These are phyloP conservation scores for Fusarium equiseti DNA, from an alignment of 2,329 filamentous ascomycete genomes.

Conservation along the genomic window DNA sequence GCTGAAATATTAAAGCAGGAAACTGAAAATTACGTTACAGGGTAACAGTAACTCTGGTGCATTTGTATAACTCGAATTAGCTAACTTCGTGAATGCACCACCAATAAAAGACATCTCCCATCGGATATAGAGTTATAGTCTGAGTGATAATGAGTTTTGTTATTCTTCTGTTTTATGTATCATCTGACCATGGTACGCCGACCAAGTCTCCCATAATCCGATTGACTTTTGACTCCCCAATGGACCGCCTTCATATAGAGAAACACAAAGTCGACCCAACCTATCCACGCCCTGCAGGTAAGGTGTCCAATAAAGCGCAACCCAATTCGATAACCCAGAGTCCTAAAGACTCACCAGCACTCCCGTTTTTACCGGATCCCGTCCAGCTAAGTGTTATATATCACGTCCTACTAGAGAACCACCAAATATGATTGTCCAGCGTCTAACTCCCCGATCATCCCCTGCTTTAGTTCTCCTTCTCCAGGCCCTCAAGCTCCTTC, in stretches of 20 bases:
- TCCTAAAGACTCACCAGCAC: constrained; percentile 22
- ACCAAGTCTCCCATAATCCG: constrained; percentile 29
- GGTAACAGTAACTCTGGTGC: not conserved
- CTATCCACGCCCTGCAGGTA: constrained; percentile 33
- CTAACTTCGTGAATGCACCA: not conserved
- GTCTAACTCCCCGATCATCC: not conserved
- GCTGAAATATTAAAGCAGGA: not conserved
- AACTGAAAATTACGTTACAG: not conserved
- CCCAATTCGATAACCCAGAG: constrained; percentile 27
- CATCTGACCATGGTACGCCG: constrained; percentile 27
- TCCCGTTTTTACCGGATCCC: constrained; percentile 17
- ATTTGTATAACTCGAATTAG: not conserved
- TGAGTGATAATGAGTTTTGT: constrained; percentile 10
- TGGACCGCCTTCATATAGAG: constrained; percentile 16
- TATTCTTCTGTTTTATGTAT: constrained; percentile 28
- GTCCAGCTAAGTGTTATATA: constrained; percentile 15
- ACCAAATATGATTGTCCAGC: constrained; percentile 10
- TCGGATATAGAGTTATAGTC: not conserved
- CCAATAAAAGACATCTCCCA: not conserved
- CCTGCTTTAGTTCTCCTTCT: constrained; percentile 46
- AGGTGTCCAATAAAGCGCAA: constrained; percentile 40
- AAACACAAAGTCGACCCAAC: constrained; percentile 26
- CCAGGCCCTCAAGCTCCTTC: constrained; percentile 79
- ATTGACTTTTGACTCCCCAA: constrained; percentile 35
- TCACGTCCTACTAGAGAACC: constrained; percentile 9